Base-by-base conservation (phyloP, 805 yeast species). In the Helenozyma rhizophorensis region DNA sequence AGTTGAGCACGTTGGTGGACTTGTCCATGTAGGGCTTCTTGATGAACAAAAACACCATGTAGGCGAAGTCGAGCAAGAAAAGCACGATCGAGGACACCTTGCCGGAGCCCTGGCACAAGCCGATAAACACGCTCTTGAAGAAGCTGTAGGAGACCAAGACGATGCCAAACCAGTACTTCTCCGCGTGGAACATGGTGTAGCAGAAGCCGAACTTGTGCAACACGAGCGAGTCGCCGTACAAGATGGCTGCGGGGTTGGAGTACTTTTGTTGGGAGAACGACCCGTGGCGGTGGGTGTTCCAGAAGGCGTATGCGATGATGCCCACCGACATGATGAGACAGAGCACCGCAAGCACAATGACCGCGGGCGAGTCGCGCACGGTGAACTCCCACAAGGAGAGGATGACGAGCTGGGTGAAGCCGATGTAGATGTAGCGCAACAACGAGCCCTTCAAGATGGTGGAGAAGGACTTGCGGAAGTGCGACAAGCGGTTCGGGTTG, bases 301-400 rank as follows among this genome's bases (percentile, higher is more conserved):
- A 82, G 33, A 76, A 70, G 14, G 87, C 72, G 77, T 80, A 81
- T 2, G 66, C 61, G 65, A 86, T 64, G 23, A 84, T 65, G 2
- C 76, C 74, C 5, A 80, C 40, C 1, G 84, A 68, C 36, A 82
- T 60, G 1, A 86, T 29, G 25, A 89, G 62, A 56, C 85, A 79
- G 30, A 89, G 60, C 23, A 76, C 80, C 2, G 95, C 90, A 38
- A 86, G 61, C 4, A 86, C 88, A 37, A 89, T 76, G 19, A 89
- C 87, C 1, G 96, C 96, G 1, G 94, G 83, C 1, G 96, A 87
- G 51, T 89, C 96, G 32, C 72, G 63, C 49, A 71, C 72, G 6
- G 82, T 76, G 57, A 87, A 88, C 63, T 89, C 96, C 93, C 94
- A 89, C 34, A 88, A 67, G 9, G 95, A 79, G 37, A 89, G 70